phyloP scores from a whole-genome alignment of 208 protist genomes.

The Trypanosomatidae sp. region DNA sequence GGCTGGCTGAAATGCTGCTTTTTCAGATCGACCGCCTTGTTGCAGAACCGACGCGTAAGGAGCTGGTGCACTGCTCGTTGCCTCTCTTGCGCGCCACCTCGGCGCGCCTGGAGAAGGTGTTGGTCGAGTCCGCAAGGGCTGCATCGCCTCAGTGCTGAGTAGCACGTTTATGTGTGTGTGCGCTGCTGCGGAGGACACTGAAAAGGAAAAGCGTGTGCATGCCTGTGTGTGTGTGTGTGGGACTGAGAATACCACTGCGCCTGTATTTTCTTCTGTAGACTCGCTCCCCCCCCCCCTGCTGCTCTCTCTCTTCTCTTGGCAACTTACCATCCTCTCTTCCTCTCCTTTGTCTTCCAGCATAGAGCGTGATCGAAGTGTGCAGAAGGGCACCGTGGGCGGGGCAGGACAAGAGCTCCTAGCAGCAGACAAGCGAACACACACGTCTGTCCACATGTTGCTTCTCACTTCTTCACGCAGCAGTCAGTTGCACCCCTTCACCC shows the following conservation, averaged over 20 bases:
- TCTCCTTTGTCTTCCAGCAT: not conserved
- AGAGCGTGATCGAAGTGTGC: not conserved
- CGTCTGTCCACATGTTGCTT: not conserved
- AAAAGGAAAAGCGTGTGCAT: not conserved
- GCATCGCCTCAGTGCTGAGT: not conserved
- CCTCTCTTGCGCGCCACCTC: constrained; percentile 18
- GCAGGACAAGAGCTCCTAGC: not conserved
- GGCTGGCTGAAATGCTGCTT: constrained; percentile 41
- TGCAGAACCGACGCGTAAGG: constrained; percentile 30
- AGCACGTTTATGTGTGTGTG: not conserved
- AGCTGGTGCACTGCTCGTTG: constrained; percentile 35
- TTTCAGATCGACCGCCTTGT: constrained; percentile 48
- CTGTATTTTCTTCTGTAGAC: not conserved
- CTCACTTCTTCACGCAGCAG: not conserved
- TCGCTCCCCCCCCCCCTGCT: not conserved
- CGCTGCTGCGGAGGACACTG: not conserved
- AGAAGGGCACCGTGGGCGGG: not conserved
- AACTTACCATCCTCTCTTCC: not conserved
- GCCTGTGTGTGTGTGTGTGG: not conserved
- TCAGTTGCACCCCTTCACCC: not conserved
- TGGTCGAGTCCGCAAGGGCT: constrained; percentile 3
- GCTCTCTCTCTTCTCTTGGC: not conserved
- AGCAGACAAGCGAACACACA: not conserved
- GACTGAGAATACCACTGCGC: not conserved
- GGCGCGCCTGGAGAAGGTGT: constrained; percentile 36